These are phyloP conservation scores for Scedosporium dehoogii DNA, from an alignment of 2,329 filamentous ascomycete genomes.

Conservation along the genomic window DNA sequence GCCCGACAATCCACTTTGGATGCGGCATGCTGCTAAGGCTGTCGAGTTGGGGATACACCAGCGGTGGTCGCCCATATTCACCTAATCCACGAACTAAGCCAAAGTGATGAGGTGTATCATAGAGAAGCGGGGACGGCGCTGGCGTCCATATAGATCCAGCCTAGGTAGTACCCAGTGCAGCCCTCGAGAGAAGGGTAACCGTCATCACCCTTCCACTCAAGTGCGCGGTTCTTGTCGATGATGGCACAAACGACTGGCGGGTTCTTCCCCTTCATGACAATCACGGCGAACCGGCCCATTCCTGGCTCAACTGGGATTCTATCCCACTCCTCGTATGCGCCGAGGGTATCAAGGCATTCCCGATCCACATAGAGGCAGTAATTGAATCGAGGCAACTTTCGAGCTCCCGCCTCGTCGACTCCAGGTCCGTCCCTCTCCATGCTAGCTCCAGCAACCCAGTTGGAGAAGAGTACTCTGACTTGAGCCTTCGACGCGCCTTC, in stretches of 20 bases:
- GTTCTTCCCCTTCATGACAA: background rate
- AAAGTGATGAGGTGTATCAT: background rate
- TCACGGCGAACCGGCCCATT: no score
- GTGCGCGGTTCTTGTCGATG: background rate
- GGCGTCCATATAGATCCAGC: background rate
- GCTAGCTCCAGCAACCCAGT: background rate
- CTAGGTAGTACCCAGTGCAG: background rate
- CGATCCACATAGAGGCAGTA: conserved; percentile 5
- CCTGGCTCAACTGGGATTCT: background rate
- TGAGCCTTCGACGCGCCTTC: background rate
- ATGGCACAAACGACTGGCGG: background rate
- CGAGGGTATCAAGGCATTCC: background rate
- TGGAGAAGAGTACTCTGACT: background rate
- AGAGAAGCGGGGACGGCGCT: background rate
- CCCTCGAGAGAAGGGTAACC: background rate
- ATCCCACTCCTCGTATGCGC: background rate
- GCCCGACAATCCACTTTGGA: no score
- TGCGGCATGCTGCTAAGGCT: no score
- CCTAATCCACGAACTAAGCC: no score
- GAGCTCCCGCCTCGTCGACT: background rate
- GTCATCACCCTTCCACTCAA: background rate
- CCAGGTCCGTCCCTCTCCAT: background rate
- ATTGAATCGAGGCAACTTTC: background rate
- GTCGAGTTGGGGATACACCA: no score
- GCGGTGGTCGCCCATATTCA: no score